Percentiles rank a stretch among this genome's conserved stretches.
phyloP scores from a whole-genome alignment of 1,284 basidiomycete species.

The Cryptococcus hybrid region DNA sequence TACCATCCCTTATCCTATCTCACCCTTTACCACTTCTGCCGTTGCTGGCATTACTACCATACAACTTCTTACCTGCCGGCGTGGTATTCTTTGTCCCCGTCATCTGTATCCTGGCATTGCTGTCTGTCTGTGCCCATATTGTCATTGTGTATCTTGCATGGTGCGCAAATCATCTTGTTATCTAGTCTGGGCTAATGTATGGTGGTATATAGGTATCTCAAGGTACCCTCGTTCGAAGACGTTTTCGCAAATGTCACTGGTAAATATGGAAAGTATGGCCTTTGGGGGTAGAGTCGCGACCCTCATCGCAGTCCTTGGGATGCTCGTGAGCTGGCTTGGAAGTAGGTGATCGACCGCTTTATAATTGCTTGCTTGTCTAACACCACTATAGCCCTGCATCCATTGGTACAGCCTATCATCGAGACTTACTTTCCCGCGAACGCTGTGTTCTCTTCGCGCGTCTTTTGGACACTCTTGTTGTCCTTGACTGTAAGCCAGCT shows the following conservation, averaged over 20 bases:
- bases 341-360: slow-evolving; percentile 27
- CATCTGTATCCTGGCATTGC: slow-evolving; percentile 35
- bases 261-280: slow-evolving; percentile 34
- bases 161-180: slow-evolving; percentile 15
- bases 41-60: slow-evolving; percentile 40
- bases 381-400: slow-evolving; percentile 30
- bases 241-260: slow-evolving; percentile 41
- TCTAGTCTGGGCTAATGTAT: background rate
- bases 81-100: slow-evolving; percentile 48
- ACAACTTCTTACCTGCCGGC: slow-evolving; percentile 49
- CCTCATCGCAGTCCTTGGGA: slow-evolving; percentile 32
- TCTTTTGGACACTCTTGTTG: slow-evolving; percentile 39
- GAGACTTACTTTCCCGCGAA: slow-evolving; percentile 29
- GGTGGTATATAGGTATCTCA: slow-evolving; percentile 39
- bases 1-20: slow-evolving; percentile 45
- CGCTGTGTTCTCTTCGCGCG: slow-evolving; percentile 26
- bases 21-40: slow-evolving; percentile 48
- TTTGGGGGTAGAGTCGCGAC: slow-evolving; percentile 38
- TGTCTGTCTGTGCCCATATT: slow-evolving; percentile 48
- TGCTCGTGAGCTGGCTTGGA: slow-evolving; percentile 41
- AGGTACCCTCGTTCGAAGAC: slow-evolving; percentile 48
- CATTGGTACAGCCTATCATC: slow-evolving; percentile 37
- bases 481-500: slow-evolving; percentile 28
- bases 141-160: slow-evolving; percentile 50
- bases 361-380: slow-evolving; percentile 3